A percentile compares a stretch with the other conserved stretches of the same genome.
phyloP scores from a whole-genome alignment of 371 early-diverging fungal species.

The Phascolomyces articulosus region DNA sequence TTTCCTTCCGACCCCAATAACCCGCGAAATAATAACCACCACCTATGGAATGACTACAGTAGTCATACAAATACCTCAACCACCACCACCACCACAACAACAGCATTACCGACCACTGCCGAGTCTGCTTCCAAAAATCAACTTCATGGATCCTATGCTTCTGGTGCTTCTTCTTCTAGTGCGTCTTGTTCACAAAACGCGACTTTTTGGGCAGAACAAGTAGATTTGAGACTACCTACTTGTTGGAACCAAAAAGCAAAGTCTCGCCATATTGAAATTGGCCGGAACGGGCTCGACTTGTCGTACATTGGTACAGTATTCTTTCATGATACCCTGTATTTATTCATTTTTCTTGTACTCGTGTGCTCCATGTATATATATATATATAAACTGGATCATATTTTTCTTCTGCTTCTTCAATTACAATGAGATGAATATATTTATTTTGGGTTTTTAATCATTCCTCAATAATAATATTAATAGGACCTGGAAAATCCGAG shows the following conservation, averaged over 20 bases:
- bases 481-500: conserved; percentile 83
- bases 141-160: background rate
- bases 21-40: background rate
- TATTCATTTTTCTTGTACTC: too few relatives aligned
- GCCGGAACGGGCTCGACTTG: conserved; percentile 55
- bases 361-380: too few relatives aligned
- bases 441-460: background rate
- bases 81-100: background rate
- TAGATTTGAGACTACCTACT: conserved; percentile 56
- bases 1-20: conserved; percentile 1
- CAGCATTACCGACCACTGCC: background rate
- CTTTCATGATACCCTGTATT: background rate
- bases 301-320: conserved; percentile 51
- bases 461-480: background rate
- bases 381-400: background rate
- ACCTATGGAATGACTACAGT: background rate
- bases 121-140: background rate
- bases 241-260: conserved; percentile 70
- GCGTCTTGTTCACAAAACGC: conserved; percentile 4
- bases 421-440: too few relatives aligned
- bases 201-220: conserved; percentile 13
- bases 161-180: background rate
- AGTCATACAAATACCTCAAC: background rate
- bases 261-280: conserved; percentile 57
- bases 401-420: conserved; percentile 2